Evolutionary conservation across 163 green algal genomes (phyloP).

Genomic region (Volvox carteri): DNA sequence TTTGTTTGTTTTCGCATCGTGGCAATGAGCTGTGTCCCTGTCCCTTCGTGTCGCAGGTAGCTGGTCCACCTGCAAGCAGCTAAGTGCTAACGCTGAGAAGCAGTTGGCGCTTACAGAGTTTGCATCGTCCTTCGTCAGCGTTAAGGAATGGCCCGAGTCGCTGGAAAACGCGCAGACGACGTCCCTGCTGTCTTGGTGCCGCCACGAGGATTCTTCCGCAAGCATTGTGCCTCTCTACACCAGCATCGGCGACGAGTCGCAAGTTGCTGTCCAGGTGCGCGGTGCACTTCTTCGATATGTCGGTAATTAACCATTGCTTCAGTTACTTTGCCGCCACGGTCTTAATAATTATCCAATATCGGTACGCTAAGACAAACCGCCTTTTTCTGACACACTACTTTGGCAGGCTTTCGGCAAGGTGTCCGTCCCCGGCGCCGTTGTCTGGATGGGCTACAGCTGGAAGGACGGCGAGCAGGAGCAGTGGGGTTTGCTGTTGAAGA

Average conservation of each 20-base stretch:
- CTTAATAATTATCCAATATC: no score
- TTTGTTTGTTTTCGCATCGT: background rate
- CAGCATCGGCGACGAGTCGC: background rate
- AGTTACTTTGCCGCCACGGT: no score
- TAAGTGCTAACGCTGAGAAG: background rate
- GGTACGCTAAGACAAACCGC: no score
- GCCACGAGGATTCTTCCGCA: constrained; percentile 5
- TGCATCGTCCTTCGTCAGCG: background rate
- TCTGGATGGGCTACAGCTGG: constrained; percentile 45
- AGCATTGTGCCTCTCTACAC: constrained; percentile 29
- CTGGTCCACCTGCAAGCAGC: constrained; percentile 10
- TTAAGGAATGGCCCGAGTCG: background rate
- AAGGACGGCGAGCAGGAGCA: background rate
- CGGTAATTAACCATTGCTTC: no score
- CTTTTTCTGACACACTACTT: background rate
- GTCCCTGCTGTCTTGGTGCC: background rate
- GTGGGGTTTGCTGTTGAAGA: constrained; percentile 17
- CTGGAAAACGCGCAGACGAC: constrained; percentile 3
- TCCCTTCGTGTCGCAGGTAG: background rate
- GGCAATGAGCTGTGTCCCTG: background rate
- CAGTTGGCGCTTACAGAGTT: background rate
- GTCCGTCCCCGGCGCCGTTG: background rate
- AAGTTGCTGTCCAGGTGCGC: constrained; percentile 7
- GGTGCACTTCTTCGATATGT: background rate
- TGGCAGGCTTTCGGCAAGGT: constrained; percentile 49